These are phyloP conservation scores for Trichoderma asperelloides DNA, from an alignment of 495 filamentous ascomycete genomes.

Conservation along the genomic window DNA sequence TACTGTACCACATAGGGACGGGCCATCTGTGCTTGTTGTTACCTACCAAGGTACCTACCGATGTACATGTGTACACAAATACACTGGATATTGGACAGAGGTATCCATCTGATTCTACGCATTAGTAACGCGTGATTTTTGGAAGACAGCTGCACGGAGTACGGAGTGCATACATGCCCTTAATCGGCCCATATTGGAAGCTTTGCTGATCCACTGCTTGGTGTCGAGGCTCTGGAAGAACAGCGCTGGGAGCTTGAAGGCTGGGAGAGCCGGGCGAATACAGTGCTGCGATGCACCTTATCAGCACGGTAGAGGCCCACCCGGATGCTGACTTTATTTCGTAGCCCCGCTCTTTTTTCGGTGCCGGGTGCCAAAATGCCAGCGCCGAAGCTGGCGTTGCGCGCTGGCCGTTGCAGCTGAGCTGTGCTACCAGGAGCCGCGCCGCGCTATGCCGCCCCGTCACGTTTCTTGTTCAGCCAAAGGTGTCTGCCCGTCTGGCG, in stretches of 20 bases:
- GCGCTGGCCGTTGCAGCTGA: neutral
- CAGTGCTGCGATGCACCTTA: neutral
- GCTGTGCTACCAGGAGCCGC: neutral
- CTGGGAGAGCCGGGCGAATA: neutral
- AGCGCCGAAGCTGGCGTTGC: neutral
- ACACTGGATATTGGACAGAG: no score
- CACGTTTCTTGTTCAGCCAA: neutral
- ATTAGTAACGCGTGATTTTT: neutral
- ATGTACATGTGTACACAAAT: no score
- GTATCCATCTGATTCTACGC: neutral
- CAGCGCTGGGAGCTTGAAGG: neutral
- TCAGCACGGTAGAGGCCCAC: neutral
- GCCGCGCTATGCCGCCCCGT: conserved; percentile 4
- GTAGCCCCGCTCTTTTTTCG: neutral
- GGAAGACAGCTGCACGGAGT: neutral
- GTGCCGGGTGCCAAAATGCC: neutral
- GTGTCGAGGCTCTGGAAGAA: neutral
- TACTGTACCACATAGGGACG: no score
- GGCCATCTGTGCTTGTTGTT: no score
- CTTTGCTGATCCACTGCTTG: neutral
- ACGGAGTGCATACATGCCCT: neutral
- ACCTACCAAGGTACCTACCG: no score
- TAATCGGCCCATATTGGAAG: neutral
- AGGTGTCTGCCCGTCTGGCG: neutral
- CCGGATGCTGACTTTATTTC: neutral